Conservation (phyloP, 768 basidiomycete genomes). For the Mycena polygramma region DNA sequence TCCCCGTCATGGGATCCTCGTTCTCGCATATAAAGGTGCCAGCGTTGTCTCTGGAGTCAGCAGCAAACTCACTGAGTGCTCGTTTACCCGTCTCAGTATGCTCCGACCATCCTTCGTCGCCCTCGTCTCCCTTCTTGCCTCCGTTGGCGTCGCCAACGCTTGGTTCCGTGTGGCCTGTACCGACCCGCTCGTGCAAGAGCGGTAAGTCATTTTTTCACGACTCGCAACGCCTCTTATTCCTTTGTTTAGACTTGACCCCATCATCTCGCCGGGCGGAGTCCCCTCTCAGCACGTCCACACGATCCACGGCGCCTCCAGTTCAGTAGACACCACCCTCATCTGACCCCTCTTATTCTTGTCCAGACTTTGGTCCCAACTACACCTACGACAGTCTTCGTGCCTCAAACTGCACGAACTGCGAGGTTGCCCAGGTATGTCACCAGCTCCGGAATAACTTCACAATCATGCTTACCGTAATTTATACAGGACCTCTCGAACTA, state of each 20-base stretch:
- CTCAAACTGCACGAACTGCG: not conserved
- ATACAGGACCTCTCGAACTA: not conserved
- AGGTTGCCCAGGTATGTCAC: not conserved
- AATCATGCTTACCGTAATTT: not conserved
- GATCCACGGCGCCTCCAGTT: no score
- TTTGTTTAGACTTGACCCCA: constrained; percentile 50
- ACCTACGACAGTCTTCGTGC: not conserved
- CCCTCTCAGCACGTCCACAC: constrained; percentile 56
- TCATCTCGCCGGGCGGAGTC: constrained; percentile 48
- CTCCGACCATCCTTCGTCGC: no score
- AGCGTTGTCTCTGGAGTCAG: not conserved
- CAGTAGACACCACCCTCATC: not conserved
- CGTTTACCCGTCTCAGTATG: no score
- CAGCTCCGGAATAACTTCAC: not conserved
- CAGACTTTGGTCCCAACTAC: not conserved
- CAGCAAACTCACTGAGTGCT: not conserved
- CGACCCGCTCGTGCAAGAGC: constrained; percentile 50
- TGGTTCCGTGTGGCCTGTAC: constrained; percentile 61
- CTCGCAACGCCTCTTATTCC: not conserved
- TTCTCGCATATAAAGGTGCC: not conserved
- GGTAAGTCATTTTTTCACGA: not conserved
- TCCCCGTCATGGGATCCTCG: no score
- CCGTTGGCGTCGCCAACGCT: constrained; percentile 34
- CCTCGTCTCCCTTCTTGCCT: no score
- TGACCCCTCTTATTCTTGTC: not conserved